Percentiles rank a stretch among this genome's conserved stretches.
Conservation (phyloP, 345 rosid species). For the Populus ilicifolia region DNA sequence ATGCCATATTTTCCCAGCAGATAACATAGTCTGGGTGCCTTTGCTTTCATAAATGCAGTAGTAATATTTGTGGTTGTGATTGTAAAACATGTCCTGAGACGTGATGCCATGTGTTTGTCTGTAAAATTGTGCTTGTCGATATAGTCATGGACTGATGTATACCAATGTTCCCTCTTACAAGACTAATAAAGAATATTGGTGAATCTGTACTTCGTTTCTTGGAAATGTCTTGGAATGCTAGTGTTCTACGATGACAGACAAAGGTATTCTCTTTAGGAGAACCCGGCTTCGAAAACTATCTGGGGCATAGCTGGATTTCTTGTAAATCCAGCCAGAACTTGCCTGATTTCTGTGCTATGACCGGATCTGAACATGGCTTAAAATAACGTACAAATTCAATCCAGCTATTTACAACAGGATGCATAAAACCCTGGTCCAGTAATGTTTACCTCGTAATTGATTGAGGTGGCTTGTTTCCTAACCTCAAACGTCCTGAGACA, state of each 20-base stretch:
- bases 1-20: slow-evolving; percentile 66
- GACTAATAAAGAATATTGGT: neutral
- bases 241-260: neutral
- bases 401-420: neutral
- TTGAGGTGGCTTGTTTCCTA: neutral
- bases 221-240: neutral
- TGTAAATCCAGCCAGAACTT: neutral
- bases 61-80: neutral
- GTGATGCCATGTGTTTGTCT: neutral
- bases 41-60: slow-evolving; percentile 7
- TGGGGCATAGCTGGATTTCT: neutral
- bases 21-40: slow-evolving; percentile 58
- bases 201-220: neutral
- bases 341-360: neutral
- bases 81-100: neutral
- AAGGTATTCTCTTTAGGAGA: neutral
- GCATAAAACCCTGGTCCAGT: neutral
- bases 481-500: neutral
- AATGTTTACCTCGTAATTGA: neutral
- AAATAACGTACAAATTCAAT: neutral
- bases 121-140: neutral
- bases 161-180: too few species aligned
- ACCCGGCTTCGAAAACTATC: neutral
- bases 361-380: neutral
- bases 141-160: too few species aligned